Evolutionary conservation across 495 filamentous ascomycete species (phyloP).

Genomic region (Daldinia vernicosa): DNA sequence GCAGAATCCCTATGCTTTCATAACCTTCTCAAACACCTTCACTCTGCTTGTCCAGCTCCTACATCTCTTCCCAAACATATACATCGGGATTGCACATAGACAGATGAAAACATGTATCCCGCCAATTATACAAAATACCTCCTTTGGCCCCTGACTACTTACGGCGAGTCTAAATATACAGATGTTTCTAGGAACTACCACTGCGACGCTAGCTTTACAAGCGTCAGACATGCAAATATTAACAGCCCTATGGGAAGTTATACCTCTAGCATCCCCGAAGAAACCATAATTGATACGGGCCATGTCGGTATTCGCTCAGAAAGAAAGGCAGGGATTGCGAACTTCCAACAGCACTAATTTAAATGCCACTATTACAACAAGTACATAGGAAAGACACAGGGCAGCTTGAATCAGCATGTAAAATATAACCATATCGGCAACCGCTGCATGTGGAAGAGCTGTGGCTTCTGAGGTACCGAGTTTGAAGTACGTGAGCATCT

Average conservation of each 20-base stretch:
- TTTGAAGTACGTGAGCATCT: background rate
- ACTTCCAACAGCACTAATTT: background rate
- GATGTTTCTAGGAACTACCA: background rate
- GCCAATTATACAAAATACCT: constrained; percentile 55
- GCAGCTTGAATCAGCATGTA: background rate
- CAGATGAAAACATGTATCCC: constrained; percentile 52
- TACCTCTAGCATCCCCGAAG: background rate
- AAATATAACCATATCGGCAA: background rate
- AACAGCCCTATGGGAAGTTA: background rate
- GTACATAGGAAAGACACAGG: background rate
- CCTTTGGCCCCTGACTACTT: constrained; percentile 45
- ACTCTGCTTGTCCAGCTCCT: constrained; percentile 44
- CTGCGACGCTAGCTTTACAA: background rate
- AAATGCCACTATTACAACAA: background rate
- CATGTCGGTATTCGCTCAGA: background rate
- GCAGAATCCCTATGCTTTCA: constrained; percentile 27
- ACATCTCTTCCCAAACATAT: constrained; percentile 54
- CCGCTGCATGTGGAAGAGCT: background rate
- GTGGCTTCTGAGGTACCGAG: background rate
- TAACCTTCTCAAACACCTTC: constrained; percentile 42
- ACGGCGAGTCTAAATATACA: background rate
- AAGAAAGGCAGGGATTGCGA: background rate
- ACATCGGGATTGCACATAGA: constrained; percentile 54
- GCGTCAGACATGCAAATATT: background rate
- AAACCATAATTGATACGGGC: background rate